Percentiles rank a stretch among this genome's conserved stretches.
Evolutionary conservation across 768 basidiomycete genomes (phyloP).

Genomic region (Steccherinum ochraceum): DNA sequence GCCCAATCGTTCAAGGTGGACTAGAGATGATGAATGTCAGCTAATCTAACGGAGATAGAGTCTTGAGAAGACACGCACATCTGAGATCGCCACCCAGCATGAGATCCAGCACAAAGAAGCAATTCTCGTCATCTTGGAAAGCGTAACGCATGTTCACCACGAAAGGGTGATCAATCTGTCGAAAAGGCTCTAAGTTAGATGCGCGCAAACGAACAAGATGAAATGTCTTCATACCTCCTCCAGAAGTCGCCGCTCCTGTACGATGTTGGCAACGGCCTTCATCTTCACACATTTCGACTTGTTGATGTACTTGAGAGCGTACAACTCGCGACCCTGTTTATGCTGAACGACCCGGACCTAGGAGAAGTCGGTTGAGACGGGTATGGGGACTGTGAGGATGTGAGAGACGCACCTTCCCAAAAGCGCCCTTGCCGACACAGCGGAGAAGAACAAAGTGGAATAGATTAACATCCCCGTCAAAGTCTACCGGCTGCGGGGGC

Average conservation of each 20-base stretch:
- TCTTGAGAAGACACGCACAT: conserved; percentile 46
- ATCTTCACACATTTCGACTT: conserved; percentile 97
- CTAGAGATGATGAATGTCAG: conserved; percentile 31
- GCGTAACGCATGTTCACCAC: conserved; percentile 94
- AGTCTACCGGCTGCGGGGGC: conserved; percentile 74
- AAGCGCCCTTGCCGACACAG: conserved; percentile 98
- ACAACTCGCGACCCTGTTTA: conserved; percentile 94
- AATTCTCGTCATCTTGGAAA: conserved; percentile 97
- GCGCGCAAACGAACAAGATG: conserved; percentile 3
- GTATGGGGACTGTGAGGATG: conserved; percentile 8
- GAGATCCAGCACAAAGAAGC: conserved; percentile 95
- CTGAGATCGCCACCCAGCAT: conserved; percentile 95
- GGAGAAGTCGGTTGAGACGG: conserved; percentile 4
- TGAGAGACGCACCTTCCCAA: conserved; percentile 74
- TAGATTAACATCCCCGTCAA: conserved; percentile 91
- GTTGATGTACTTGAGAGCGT: conserved; percentile 99
- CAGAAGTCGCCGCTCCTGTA: conserved; percentile 89
- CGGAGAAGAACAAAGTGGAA: conserved; percentile 94
- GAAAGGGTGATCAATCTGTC: conserved; percentile 89
- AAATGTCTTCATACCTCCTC: conserved; percentile 78
- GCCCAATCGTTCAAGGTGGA: conserved; percentile 82
- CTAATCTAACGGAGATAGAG: neutral
- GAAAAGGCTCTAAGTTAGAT: too few species aligned
- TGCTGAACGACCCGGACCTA: conserved; percentile 99
- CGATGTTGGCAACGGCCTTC: conserved; percentile 96